A percentile compares a stretch with the other conserved stretches of the same genome.
These are phyloP conservation scores for Erysimum cheiranthoides DNA, from an alignment of 345 rosid species.

Conservation along the genomic window DNA sequence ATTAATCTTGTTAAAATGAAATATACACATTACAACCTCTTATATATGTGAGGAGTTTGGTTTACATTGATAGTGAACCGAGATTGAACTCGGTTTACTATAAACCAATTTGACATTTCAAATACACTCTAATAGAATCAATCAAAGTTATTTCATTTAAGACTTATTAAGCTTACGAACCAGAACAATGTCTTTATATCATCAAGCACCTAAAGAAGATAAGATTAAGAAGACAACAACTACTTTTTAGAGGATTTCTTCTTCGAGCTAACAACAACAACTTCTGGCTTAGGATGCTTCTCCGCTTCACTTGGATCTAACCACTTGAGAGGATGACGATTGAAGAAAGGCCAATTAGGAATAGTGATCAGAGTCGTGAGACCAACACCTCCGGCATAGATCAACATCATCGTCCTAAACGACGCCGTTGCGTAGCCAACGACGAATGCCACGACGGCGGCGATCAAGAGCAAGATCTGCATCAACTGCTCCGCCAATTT, in stretches of 20 bases:
- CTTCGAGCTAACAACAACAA: constrained; percentile 52
- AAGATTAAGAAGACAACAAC: constrained; percentile 11
- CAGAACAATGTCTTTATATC: not conserved
- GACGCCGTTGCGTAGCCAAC: constrained; percentile 66
- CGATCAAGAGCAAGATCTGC: constrained; percentile 79
- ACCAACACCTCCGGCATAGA: constrained; percentile 79
- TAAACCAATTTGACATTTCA: too few species aligned
- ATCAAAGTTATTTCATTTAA: constrained; percentile 8
- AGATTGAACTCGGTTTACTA: too few species aligned
- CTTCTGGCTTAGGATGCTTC: constrained; percentile 80
- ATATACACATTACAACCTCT: too few species aligned
- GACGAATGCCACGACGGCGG: constrained; percentile 59
- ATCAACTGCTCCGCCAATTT: constrained; percentile 89
- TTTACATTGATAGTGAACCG: too few species aligned
- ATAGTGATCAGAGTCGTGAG: constrained; percentile 72
- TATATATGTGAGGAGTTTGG: too few species aligned
- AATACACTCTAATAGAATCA: too few species aligned
- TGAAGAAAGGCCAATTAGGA: constrained; percentile 94
- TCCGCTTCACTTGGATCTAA: constrained; percentile 79
- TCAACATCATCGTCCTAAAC: constrained; percentile 71
- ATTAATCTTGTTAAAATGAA: too few species aligned
- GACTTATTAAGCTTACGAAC: constrained; percentile 6
- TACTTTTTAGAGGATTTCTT: constrained; percentile 73
- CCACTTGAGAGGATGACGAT: constrained; percentile 83
- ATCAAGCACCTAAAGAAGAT: not conserved